Evolutionary conservation across 306 rosid species (phyloP), one percentile per base, ranked within the genome.

Genomic region (Quillaja saponaria): DNA sequence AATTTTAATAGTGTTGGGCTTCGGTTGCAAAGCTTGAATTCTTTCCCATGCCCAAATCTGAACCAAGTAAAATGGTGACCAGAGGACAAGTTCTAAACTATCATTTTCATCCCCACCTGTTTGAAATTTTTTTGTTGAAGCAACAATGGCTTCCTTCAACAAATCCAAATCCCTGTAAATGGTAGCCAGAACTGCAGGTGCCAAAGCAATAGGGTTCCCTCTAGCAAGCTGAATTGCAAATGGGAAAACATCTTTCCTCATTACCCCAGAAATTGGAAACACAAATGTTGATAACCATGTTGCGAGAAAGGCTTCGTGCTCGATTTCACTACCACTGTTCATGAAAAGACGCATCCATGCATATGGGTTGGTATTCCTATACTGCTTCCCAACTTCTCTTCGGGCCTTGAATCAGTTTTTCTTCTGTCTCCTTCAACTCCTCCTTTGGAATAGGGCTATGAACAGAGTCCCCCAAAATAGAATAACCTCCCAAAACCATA

Each of bases 21-120:
- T n/a, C 39, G 84, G 88, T 45, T 73, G 71, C 21, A 84, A 44
- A 45, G 52, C 52, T 13, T 14, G 13, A 60, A 85, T 49, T 41
- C 92, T 82, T 69, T 85, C 92, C 88, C 80, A 82, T 8, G 44
- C 79, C 92, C 88, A 85, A 59, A 85, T 12, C 38, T 80, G 89
- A 62, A 86, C 84, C 47, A 82, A 68, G 20, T 78, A 74, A 70
- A 78, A 71, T 25, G 82, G 86, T 52, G 92, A 80, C 15, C 44
- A 31, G 5, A 85, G 53, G 10, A 3, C 14, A 19, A 73, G 55
- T 7, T 66, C 55, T 6, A 42, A 7, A 5, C 3, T 18, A 5
- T 16, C 1, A 46, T 46, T 60, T 10, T 9, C 6, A 38, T 18
- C 34, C 45, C 18, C 38, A 15, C 5, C 31, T 7, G 0, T 4